phyloP scores from a whole-genome alignment of 208 protist species.

The Acanthamoeba divionensis region DNA sequence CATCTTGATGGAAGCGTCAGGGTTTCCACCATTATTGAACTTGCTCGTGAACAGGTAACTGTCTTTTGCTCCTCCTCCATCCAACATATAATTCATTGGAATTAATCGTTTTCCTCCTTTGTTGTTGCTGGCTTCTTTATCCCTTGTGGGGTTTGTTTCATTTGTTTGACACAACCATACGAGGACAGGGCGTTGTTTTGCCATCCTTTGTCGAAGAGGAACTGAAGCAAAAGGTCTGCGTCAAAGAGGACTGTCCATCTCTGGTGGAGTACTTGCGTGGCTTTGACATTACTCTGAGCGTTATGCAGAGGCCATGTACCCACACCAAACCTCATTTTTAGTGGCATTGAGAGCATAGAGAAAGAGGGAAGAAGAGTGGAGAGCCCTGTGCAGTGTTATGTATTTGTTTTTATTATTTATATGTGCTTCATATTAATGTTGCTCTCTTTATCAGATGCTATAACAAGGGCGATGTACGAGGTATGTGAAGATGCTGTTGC shows the following conservation, averaged over 20 bases:
- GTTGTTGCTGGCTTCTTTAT: no score
- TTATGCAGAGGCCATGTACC: conserved; percentile 71
- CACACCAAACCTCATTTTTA: no score
- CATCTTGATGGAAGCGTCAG: conserved; percentile 74
- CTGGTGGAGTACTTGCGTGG: conserved; percentile 72
- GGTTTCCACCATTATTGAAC: conserved; percentile 71
- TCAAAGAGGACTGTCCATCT: conserved; percentile 68
- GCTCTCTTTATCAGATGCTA: conserved; percentile 46
- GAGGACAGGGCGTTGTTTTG: conserved; percentile 57
- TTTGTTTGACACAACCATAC: no score
- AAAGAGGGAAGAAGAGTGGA: no score
- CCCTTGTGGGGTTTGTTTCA: no score
- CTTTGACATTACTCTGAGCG: conserved; percentile 71
- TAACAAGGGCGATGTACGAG: conserved; percentile 77
- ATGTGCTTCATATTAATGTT: background rate
- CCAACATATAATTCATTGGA: background rate
- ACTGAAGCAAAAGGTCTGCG: conserved; percentile 57
- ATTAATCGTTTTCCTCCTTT: no score
- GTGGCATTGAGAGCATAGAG: no score
- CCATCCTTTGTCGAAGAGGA: conserved; percentile 60
- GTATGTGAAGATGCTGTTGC: conserved; percentile 71
- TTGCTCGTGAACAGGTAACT: conserved; percentile 67
- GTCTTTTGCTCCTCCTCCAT: background rate
- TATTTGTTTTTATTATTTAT: background rate
- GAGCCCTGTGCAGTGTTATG: no score